Base-by-base conservation (phyloP, 352 stramenopile genomes). In the Globisporangium lucens region DNA sequence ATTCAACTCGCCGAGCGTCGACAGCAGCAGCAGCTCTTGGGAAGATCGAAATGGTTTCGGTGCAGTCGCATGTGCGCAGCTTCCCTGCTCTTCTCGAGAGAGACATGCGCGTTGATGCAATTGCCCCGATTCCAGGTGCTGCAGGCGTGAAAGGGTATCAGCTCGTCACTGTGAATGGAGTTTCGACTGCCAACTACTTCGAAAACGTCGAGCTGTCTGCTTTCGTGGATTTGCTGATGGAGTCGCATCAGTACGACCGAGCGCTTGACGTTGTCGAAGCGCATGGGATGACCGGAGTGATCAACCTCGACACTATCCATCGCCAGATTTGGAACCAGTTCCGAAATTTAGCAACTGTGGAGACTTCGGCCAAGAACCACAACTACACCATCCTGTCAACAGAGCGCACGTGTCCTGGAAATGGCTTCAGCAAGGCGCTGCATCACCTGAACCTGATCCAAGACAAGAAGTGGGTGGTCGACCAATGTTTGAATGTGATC, bases 321-420 rank as follows among this genome's bases (percentile, higher is more conserved):
- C 76, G 73, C 10, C 70, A 74, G 49, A 57, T 89, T 29, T 91
- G 83, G 83, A 62, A 58, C 4, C 55, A 84, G 15, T 91, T 82
- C 29, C 65, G 76, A 46, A 20, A 77, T 6, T 22, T 62, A 51
- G 67, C 65, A 52, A 65, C 61, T 6, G 13, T 69, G n/a, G 29
- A 41, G 24, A 63, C 30, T 27, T 52, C 43, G 22, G 7, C n/a
- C 13, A 51, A 51, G 4, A 51, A 10, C 5, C 27, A 35, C 24
- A 33, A 35, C 2, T 64, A 55, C 49, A 13, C 41, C 27, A 12
- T 73, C 17, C 22, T 73, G 27, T 17, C 46, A 22, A 72, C 67
- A 0, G 62, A 68, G 29, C 29, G 30, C 10, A 62, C 9, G 10
- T 43, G 60, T 38, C 24, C 55, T 20, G 30, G 46, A 6, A 59